Conservation (phyloP, 257 asterid species). For the Solanum dulcamara region DNA sequence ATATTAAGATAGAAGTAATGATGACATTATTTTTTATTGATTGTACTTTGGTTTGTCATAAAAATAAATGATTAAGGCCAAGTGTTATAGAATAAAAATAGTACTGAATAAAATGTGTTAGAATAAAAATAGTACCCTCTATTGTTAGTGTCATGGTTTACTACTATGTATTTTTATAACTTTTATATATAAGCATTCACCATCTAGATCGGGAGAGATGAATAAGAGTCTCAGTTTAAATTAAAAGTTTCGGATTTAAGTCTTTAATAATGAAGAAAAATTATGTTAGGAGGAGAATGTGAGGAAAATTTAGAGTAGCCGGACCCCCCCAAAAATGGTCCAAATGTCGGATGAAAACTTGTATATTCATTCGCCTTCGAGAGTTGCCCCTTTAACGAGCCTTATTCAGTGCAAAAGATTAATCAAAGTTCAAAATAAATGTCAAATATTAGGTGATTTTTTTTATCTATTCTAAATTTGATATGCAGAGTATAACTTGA, state of each 20-base stretch:
- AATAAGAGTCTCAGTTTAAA: background rate
- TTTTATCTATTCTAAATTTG: no score
- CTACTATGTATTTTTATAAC: background rate
- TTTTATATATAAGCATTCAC: background rate
- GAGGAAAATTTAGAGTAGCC: background rate
- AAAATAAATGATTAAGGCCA: no score
- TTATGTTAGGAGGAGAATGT: background rate
- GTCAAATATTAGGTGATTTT: background rate
- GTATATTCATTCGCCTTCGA: background rate
- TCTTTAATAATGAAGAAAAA: background rate
- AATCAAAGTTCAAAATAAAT: fast-evolving
- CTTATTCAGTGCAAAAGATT: background rate
- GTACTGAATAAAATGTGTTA: no score
- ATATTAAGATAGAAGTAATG: no score
- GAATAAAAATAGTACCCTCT: no score
- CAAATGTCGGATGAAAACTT: background rate
- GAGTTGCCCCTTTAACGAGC: background rate
- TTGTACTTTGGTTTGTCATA: no score
- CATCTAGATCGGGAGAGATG: background rate
- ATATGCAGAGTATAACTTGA: no score
- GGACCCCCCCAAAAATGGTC: background rate
- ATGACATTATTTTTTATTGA: no score
- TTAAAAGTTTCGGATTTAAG: background rate
- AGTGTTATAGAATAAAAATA: no score
- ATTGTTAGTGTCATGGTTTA: no score